Percentiles rank a stretch among this genome's conserved stretches.
Conservation (phyloP, 352 stramenopile genomes). For the Phytophthora sojae region DNA sequence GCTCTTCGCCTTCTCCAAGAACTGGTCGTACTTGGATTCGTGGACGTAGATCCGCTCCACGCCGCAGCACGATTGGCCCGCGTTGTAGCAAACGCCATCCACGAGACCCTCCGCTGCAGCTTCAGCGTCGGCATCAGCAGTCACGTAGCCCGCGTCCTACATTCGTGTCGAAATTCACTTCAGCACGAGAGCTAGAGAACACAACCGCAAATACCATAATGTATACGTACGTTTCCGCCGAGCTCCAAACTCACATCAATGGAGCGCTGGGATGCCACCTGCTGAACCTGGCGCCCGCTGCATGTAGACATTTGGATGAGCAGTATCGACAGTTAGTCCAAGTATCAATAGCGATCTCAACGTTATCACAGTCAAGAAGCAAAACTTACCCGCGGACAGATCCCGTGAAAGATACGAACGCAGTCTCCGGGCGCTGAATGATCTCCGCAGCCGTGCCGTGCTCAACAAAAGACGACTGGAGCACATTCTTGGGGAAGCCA, state of each 20-base stretch:
- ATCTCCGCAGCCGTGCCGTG: constrained; percentile 74
- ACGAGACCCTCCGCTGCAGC: constrained; percentile 74
- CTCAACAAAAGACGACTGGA: constrained; percentile 72
- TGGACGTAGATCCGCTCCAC: constrained; percentile 90
- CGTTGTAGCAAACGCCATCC: constrained; percentile 87
- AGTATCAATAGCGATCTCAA: neutral
- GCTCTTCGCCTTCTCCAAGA: constrained; percentile 67
- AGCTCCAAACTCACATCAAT: constrained; percentile 87
- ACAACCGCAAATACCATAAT: constrained; percentile 5
- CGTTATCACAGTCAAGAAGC: neutral
- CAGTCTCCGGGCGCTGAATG: constrained; percentile 72
- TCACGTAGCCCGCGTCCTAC: constrained; percentile 82
- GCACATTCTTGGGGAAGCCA: constrained; percentile 69
- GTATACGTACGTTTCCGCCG: constrained; percentile 69
- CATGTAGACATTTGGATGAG: constrained; percentile 6
- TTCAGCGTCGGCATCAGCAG: constrained; percentile 68
- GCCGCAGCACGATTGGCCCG: constrained; percentile 85
- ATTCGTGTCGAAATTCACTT: neutral
- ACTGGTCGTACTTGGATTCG: constrained; percentile 80
- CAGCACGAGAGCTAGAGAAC: neutral
- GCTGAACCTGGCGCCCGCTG: constrained; percentile 75
- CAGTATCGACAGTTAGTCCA: neutral
- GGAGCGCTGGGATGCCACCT: constrained; percentile 63
- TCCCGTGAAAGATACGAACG: constrained; percentile 87
- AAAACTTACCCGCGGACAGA: constrained; percentile 71